phyloP scores from a whole-genome alignment of 2,329 filamentous ascomycete genomes.

The Pseudocercospora musae region DNA sequence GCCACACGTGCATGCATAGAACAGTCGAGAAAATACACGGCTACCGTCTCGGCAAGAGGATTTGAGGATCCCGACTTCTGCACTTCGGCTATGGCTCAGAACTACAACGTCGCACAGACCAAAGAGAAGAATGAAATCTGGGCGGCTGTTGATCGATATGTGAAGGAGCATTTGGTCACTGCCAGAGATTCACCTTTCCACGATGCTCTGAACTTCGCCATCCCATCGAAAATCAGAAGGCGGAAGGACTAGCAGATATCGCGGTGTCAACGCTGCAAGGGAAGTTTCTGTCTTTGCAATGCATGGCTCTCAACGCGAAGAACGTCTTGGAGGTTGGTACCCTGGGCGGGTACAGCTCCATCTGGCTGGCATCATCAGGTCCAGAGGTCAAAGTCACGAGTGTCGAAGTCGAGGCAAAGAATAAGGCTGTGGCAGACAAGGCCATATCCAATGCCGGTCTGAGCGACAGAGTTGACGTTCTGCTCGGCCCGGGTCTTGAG shows the following conservation, averaged over 20 bases:
- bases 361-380: conserved; percentile 19
- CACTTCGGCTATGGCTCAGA: background rate
- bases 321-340: conserved; percentile 27
- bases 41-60: conserved; percentile 21
- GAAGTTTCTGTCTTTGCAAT: conserved; percentile 42
- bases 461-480: conserved; percentile 20
- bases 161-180: conserved; percentile 35
- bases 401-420: conserved; percentile 20
- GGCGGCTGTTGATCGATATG: conserved; percentile 41
- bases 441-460: conserved; percentile 16
- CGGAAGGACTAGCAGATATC: conserved; percentile 39
- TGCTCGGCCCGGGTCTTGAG: conserved; percentile 21
- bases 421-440: conserved; percentile 16
- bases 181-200: background rate
- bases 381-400: conserved; percentile 20
- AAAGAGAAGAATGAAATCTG: conserved; percentile 34
- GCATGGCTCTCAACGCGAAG: conserved; percentile 25
- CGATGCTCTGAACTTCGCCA: background rate
- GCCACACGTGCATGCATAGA: no score
- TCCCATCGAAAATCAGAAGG: background rate
- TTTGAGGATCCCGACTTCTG: background rate
- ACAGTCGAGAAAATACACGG: background rate
- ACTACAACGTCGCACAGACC: background rate
- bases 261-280: conserved; percentile 38
- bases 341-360: conserved; percentile 24